Base-by-base conservation (phyloP, 2,329 filamentous ascomycete species). In the Colletotrichum musae region DNA sequence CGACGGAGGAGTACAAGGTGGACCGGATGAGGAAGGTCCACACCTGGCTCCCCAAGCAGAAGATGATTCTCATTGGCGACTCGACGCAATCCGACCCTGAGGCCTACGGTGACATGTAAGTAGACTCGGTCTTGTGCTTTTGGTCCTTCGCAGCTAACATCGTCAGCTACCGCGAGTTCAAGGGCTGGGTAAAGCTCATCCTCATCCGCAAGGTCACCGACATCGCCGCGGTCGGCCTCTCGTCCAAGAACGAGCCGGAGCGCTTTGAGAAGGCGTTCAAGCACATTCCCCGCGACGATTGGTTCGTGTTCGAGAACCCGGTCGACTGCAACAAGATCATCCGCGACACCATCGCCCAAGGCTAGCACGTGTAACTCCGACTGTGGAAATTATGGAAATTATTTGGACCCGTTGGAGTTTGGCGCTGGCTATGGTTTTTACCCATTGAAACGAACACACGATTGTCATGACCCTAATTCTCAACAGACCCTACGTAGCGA, bases 11-110 rank as follows among this genome's bases (percentile, higher is more conserved):
- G 69, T 98, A 98, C 85, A 98, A 98, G 80, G 88, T 92, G 12
- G 88, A 91, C 66, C 90, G 92, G 18, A 94, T 97, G 80, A 86
- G 87, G 66, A 94, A 94, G 81, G 88, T 98, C 28, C 88, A 94
- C 73, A 80, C 81, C 1, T 96, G 93, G 93, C 85, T 98, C 57
- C 95, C 95, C 0, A 86, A 87, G 73, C 86, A 93, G 70, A 93
- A 92, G 74, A 91, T 97, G 81, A 89, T 98, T 71, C 91, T 91
- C 73, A 91, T 98, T 72, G 95, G 95, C 1, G 95, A 98, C 80
- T 95, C 92, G 47, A 98, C 95, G 0, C 95, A 98, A 80, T 92
- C 89, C 28, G 95, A 98, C 74, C 95, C 95, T 0, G 95, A 98
- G 78, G 89, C 93, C 0, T 98, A 98, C 76, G 95, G 91, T 32